Evolutionary conservation across 2,329 filamentous ascomycete species (phyloP).

Genomic region (Sphaerulina populicola): DNA sequence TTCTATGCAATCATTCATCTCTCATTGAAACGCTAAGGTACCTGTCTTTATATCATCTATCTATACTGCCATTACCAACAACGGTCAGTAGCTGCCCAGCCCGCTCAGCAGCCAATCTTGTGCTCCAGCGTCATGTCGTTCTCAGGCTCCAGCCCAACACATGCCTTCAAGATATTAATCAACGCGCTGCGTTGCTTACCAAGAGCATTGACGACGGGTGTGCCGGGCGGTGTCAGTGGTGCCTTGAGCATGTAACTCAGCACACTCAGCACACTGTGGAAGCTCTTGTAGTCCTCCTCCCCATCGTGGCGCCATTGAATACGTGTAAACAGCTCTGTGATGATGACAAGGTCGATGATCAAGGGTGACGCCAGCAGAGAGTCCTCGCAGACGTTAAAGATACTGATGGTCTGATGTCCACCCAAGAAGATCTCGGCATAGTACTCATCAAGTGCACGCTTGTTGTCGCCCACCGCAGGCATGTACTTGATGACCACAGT

Average conservation of each 20-base stretch:
- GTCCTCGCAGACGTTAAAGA: constrained; percentile 99
- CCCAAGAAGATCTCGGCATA: constrained; percentile 99
- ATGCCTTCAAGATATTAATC: constrained; percentile 98
- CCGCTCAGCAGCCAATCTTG: constrained; percentile 53
- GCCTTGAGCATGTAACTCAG: constrained; percentile 99
- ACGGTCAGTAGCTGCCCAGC: background rate
- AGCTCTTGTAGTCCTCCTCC: constrained; percentile 71
- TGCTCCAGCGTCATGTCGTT: constrained; percentile 98
- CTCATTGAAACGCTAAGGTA: no score
- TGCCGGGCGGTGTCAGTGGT: constrained; percentile 84
- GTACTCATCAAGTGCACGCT: constrained; percentile 97
- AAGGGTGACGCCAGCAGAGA: constrained; percentile 89
- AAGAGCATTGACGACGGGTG: constrained; percentile 88
- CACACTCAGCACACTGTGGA: constrained; percentile 94
- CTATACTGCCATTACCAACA: no score
- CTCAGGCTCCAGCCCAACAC: constrained; percentile 92
- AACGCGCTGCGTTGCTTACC: constrained; percentile 91
- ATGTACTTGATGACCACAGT: constrained; percentile 99
- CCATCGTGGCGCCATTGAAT: constrained; percentile 70
- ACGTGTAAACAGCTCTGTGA: constrained; percentile 97
- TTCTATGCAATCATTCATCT: no score
- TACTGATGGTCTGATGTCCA: constrained; percentile 93
- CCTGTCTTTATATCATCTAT: no score
- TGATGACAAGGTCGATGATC: constrained; percentile 90
- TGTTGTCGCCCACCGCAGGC: constrained; percentile 97